Conservation (phyloP, 257 asterid genomes). For the Jasminum sambac region DNA sequence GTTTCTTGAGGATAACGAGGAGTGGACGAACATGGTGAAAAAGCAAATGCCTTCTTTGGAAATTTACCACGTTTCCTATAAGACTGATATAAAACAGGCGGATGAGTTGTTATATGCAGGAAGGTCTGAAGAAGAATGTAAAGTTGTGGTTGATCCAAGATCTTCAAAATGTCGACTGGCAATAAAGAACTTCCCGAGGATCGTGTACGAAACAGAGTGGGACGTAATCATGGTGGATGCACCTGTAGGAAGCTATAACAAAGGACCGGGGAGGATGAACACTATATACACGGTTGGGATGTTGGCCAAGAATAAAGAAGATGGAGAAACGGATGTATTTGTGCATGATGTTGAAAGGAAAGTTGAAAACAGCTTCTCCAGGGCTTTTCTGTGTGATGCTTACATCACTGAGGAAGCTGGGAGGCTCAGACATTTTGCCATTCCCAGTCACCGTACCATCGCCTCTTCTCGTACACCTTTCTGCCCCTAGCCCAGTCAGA, state of each 20-base stretch:
- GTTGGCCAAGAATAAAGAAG: conserved; percentile 30
- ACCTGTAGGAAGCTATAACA: conserved; percentile 19
- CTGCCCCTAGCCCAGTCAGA: conserved; percentile 26
- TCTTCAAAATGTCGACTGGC: conserved; percentile 34
- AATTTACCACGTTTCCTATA: conserved; percentile 29
- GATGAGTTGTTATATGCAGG: conserved; percentile 26
- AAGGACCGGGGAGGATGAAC: conserved; percentile 37
- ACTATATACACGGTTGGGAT: conserved; percentile 40
- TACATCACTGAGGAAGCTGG: conserved; percentile 26
- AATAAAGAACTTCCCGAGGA: conserved; percentile 28
- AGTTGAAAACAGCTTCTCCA: conserved; percentile 37
- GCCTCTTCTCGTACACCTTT: conserved; percentile 17
- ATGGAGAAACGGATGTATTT: conserved; percentile 39
- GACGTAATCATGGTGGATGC: conserved; percentile 50
- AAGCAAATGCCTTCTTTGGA: conserved; percentile 29
- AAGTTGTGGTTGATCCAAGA: conserved; percentile 34
- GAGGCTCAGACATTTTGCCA: conserved; percentile 30
- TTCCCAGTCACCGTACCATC: conserved; percentile 32
- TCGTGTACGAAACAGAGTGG: conserved; percentile 38
- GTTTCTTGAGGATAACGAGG: conserved; percentile 34
- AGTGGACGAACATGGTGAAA: conserved; percentile 27
- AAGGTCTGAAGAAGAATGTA: conserved; percentile 23
- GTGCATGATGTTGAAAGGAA: conserved; percentile 38
- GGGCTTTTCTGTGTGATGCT: conserved; percentile 35
- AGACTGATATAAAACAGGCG: conserved; percentile 31